A percentile compares a stretch with the other conserved stretches of the same genome.
Conservation (phyloP, 228 moss, liverwort and hornwort genomes). For the Sphagnum magellanicum region DNA sequence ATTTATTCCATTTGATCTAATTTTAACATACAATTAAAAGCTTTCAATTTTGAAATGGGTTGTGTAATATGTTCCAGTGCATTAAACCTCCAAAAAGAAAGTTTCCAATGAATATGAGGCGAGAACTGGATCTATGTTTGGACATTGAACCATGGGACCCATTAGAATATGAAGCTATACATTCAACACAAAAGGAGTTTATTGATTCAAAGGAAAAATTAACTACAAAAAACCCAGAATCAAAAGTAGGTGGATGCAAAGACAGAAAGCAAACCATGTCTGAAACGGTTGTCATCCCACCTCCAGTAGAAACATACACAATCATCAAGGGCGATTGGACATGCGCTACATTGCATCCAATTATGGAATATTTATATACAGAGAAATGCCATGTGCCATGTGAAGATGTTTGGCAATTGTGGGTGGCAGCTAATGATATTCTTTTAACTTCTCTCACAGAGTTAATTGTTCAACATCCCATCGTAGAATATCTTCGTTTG, state of each 20-base stretch:
- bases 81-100: not conserved
- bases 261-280: not conserved
- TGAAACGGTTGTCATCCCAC: not conserved
- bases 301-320: not conserved
- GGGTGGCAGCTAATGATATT: conserved; percentile 61
- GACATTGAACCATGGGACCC: not conserved
- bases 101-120: not conserved
- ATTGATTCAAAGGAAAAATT: not conserved
- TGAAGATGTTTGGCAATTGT: conserved; percentile 41
- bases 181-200: not conserved
- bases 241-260: not conserved
- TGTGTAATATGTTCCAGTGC: not conserved
- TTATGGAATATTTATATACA: conserved; percentile 72
- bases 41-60: not conserved
- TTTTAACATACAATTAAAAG: not conserved
- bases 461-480: conserved; percentile 45
- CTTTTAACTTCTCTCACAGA: conserved; percentile 50
- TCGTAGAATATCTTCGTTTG: conserved; percentile 31
- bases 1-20: not conserved
- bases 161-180: not conserved
- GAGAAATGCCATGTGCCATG: conserved; percentile 51
- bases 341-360: conserved; percentile 22
- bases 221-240: not conserved
- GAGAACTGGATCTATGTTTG: not conserved
- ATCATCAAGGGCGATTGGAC: conserved; percentile 37